A percentile compares a stretch with the other conserved stretches of the same genome.
These are phyloP conservation scores for Platanthera zijinensis DNA, from an alignment of 106 monocot species.

Conservation along the genomic window DNA sequence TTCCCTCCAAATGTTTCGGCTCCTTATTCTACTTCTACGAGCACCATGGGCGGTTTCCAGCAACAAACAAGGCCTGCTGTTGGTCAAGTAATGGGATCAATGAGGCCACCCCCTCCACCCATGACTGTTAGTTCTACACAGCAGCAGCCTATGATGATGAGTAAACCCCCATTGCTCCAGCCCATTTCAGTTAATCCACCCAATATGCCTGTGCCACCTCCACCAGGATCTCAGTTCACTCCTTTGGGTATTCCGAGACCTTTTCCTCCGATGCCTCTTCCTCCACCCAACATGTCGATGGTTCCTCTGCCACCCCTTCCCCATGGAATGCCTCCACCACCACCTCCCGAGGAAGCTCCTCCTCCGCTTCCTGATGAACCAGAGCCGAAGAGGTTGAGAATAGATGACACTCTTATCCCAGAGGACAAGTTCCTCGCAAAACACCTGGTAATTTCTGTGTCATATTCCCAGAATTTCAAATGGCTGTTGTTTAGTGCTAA, in stretches of 20 bases:
- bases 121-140: constrained; percentile 25
- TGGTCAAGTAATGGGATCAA: constrained; percentile 21
- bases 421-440: constrained; percentile 93
- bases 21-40: constrained; percentile 33
- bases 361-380: constrained; percentile 96
- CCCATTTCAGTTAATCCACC: constrained; percentile 39
- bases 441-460: constrained; percentile 60
- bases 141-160: constrained; percentile 46
- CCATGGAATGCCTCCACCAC: constrained; percentile 68
- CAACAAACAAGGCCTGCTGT: constrained; percentile 38
- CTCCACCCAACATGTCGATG: constrained; percentile 44
- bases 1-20: constrained; percentile 28
- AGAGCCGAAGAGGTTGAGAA: constrained; percentile 86
- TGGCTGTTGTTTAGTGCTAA: neutral
- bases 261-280: constrained; percentile 45
- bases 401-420: constrained; percentile 83
- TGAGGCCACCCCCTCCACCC: constrained; percentile 47
- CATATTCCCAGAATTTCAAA: neutral
- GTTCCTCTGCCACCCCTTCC: constrained; percentile 43
- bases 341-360: constrained; percentile 85
- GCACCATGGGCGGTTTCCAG: constrained; percentile 12
- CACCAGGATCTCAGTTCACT: constrained; percentile 64
- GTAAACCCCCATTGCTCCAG: constrained; percentile 30
- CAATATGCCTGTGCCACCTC: constrained; percentile 54
- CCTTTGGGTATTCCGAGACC: constrained; percentile 31